Conservation (phyloP, 1,139 yeast species). For the Pichia sp. region DNA sequence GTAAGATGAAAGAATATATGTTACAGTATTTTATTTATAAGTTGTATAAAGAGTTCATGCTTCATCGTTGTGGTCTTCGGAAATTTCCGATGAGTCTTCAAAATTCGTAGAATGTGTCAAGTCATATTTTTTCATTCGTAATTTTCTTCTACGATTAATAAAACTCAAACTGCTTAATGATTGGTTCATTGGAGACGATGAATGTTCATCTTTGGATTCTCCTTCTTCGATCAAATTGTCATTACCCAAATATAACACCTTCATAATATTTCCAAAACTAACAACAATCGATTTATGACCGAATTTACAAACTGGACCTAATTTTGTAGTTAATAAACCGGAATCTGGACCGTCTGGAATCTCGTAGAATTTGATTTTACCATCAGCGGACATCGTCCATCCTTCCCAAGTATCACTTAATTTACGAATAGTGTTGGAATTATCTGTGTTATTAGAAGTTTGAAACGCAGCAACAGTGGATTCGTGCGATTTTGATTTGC, state of each 20-base stretch:
- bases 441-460: neutral
- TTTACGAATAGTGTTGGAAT: conserved; percentile 12
- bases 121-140: conserved; percentile 33
- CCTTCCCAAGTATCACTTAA: conserved; percentile 61
- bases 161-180: conserved; percentile 37
- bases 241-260: conserved; percentile 67
- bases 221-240: conserved; percentile 40
- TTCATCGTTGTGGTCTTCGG: conserved; percentile 15
- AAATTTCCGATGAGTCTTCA: too few relatives aligned
- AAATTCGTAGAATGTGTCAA: conserved; percentile 32
- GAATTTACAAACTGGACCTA: conserved; percentile 54
- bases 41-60: too few relatives aligned
- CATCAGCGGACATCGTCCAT: conserved; percentile 65
- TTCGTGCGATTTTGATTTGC: neutral
- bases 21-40: too few relatives aligned
- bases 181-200: conserved; percentile 26
- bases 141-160: conserved; percentile 44
- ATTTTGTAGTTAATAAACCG: conserved; percentile 42
- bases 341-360: conserved; percentile 47
- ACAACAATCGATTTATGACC: conserved; percentile 76
- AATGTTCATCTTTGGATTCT: conserved; percentile 24
- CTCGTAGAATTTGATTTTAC: conserved; percentile 52
- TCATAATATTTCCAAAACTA: conserved; percentile 65
- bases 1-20: too few relatives aligned
- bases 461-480: neutral